A percentile compares a stretch with the other conserved stretches of the same genome.
phyloP scores from a whole-genome alignment of 2,329 filamentous ascomycete genomes.

The Aspergillus versicolor region DNA sequence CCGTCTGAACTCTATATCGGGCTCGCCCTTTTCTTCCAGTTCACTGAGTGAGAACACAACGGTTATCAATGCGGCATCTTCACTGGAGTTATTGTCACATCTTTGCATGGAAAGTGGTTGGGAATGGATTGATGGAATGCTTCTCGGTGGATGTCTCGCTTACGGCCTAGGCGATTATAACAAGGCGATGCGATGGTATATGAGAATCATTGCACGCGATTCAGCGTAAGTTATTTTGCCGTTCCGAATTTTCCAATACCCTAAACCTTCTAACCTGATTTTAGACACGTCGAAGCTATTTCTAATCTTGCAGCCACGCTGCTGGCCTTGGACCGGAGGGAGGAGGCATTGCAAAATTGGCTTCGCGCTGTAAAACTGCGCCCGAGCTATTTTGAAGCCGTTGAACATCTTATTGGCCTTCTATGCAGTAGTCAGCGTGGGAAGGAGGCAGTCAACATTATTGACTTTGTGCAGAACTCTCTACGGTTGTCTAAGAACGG shows the following conservation, averaged over 20 bases:
- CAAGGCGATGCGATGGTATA: constrained; percentile 58
- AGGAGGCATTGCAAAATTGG: constrained; percentile 87
- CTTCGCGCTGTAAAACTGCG: constrained; percentile 75
- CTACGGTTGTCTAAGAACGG: constrained; percentile 56
- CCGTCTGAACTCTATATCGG: constrained; percentile 28
- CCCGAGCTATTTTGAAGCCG: constrained; percentile 89
- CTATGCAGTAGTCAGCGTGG: constrained; percentile 78
- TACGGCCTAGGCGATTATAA: constrained; percentile 86
- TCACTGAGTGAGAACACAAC: constrained; percentile 42
- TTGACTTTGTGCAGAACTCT: constrained; percentile 77
- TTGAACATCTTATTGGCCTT: constrained; percentile 88
- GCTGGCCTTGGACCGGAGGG: constrained; percentile 75
- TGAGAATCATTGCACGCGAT: constrained; percentile 58
- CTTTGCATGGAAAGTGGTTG: constrained; percentile 78
- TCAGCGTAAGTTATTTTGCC: constrained; percentile 45
- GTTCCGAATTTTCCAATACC: constrained; percentile 11
- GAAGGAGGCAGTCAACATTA: constrained; percentile 81
- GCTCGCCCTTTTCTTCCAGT: constrained; percentile 34
- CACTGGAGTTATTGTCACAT: constrained; percentile 69
- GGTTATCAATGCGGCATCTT: constrained; percentile 60
- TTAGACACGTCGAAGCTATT: constrained; percentile 83
- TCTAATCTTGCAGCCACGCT: constrained; percentile 91
- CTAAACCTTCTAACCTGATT: constrained; percentile 17
- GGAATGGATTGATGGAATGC: constrained; percentile 91
- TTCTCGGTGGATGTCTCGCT: constrained; percentile 85